Evolutionary conservation across 805 yeast species (phyloP).

Genomic region (Saccharomycopsis lassenensis): DNA sequence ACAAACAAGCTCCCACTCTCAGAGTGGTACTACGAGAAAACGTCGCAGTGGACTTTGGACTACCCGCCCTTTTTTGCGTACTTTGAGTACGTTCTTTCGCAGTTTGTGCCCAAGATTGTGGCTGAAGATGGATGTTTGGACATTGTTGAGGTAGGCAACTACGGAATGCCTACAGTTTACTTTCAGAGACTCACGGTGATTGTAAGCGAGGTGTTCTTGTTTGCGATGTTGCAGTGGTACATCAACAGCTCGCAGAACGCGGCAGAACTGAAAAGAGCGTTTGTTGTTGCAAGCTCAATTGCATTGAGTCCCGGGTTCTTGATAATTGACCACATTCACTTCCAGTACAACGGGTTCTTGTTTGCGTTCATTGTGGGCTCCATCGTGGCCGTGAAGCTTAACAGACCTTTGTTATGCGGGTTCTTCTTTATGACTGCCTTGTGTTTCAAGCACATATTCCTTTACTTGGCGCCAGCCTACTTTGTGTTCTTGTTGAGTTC

Average conservation of each 20-base stretch:
- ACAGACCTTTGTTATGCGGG: slow-evolving; percentile 49
- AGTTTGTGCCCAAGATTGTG: slow-evolving; percentile 55
- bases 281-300: slow-evolving; percentile 72
- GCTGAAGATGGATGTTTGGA: slow-evolving; percentile 68
- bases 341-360: slow-evolving; percentile 93
- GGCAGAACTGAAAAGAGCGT: slow-evolving; percentile 30
- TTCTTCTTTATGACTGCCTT: slow-evolving; percentile 62
- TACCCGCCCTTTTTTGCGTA: slow-evolving; percentile 98
- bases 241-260: slow-evolving; percentile 35
- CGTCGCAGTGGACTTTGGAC: slow-evolving; percentile 88
- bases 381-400: slow-evolving; percentile 56
- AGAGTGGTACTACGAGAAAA: slow-evolving; percentile 74
- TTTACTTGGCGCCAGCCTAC: slow-evolving; percentile 91
- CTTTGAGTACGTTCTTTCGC: slow-evolving; percentile 75
- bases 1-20: slow-evolving; percentile 63
- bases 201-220: slow-evolving; percentile 60
- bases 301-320: slow-evolving; percentile 83
- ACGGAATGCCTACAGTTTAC: slow-evolving; percentile 68
- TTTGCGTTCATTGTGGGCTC: slow-evolving; percentile 74
- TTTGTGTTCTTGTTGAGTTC: slow-evolving; percentile 66
- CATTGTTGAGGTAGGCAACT: slow-evolving; percentile 51
- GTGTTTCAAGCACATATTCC: slow-evolving; percentile 89
- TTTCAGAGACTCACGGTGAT: slow-evolving; percentile 82
- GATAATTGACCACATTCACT: slow-evolving; percentile 90
- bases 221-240: slow-evolving; percentile 60